These are phyloP conservation scores for Amanita brunnescens DNA, from an alignment of 768 basidiomycete species.

Conservation along the genomic window DNA sequence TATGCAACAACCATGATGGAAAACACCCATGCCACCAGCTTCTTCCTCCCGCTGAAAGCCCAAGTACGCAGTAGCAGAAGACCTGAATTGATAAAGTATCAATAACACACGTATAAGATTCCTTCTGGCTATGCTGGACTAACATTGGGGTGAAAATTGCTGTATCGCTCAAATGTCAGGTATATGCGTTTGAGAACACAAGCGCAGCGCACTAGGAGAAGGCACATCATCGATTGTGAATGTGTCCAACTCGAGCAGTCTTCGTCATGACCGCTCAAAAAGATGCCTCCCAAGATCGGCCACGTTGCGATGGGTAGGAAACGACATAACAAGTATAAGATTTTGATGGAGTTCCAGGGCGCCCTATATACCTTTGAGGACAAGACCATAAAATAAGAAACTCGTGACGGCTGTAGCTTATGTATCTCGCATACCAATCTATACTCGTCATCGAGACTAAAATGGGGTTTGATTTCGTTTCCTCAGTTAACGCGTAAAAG, in stretches of 20 bases:
- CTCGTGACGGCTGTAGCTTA: too few relatives aligned
- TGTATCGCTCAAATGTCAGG: not conserved
- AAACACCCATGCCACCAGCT: not conserved
- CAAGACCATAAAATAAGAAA: too few relatives aligned
- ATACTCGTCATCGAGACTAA: too few relatives aligned
- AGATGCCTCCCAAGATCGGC: not conserved
- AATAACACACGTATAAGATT: not conserved
- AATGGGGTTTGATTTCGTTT: too few relatives aligned
- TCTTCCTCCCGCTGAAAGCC: not conserved
- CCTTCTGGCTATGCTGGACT: not conserved
- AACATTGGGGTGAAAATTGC: not conserved
- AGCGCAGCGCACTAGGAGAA: not conserved
- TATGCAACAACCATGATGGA: not conserved
- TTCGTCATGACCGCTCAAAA: not conserved
- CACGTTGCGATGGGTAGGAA: not conserved
- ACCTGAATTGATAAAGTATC: not conserved
- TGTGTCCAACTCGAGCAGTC: not conserved
- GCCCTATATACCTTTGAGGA: not conserved
- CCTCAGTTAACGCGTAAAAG: too few relatives aligned
- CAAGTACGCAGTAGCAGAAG: not conserved
- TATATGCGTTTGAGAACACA: not conserved
- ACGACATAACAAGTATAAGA: not conserved
- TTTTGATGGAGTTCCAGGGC: not conserved
- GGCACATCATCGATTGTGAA: not conserved
- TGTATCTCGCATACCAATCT: too few relatives aligned